Conservation (phyloP, 2,329 filamentous ascomycete species). For the Atkinsonella hypoxylon region DNA sequence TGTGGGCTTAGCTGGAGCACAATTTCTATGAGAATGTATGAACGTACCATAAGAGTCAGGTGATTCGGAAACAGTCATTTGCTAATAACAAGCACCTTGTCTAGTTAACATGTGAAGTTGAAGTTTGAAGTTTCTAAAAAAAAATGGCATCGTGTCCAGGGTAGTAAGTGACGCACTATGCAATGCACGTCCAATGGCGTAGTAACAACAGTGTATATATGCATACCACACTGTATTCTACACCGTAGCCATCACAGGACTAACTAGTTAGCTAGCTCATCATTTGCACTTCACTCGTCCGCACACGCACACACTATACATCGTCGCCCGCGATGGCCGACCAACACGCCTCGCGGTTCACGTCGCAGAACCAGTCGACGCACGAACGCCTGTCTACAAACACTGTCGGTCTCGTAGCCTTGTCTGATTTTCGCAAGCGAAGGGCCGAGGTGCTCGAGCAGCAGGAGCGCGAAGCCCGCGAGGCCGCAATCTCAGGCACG, state of each 20-base stretch:
- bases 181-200: too few relatives aligned
- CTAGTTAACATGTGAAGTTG: too few relatives aligned
- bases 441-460: conserved; percentile 88
- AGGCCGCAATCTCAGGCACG: conserved; percentile 36
- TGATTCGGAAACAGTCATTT: too few relatives aligned
- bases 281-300: not conserved
- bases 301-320: not conserved
- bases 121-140: too few relatives aligned
- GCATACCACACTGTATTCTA: not conserved
- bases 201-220: too few relatives aligned
- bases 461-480: conserved; percentile 70
- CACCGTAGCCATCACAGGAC: not conserved
- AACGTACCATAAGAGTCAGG: too few relatives aligned
- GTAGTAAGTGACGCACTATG: too few relatives aligned
- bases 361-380: conserved; percentile 61
- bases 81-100: too few relatives aligned
- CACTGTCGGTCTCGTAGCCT: conserved; percentile 81
- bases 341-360: conserved; percentile 48
- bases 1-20: too few relatives aligned
- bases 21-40: too few relatives aligned
- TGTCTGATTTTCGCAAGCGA: conserved; percentile 91
- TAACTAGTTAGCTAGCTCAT: not conserved
- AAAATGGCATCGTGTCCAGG: too few relatives aligned
- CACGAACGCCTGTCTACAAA: conserved; percentile 74
- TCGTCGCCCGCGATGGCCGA: conserved; percentile 16